phyloP scores from a whole-genome alignment of 2,329 filamentous ascomycete species.

The Pseudopithomyces maydicus region DNA sequence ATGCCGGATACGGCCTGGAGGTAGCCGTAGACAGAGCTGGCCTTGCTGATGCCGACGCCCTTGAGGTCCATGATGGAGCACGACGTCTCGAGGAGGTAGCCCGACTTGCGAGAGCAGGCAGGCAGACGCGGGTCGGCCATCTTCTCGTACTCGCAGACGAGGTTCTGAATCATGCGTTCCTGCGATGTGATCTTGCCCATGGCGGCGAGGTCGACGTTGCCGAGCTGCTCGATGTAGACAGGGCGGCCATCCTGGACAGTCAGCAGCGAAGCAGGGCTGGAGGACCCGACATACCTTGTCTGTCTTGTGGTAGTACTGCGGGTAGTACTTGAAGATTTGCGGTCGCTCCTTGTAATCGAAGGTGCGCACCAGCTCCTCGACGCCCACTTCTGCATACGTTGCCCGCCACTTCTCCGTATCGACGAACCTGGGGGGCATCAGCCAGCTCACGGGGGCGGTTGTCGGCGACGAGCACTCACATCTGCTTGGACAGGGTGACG shows the following conservation, averaged over 20 bases:
- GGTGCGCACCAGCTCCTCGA: conserved; percentile 77
- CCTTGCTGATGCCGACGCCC: conserved; percentile 83
- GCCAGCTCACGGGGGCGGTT: conserved; percentile 1
- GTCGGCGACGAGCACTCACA: conserved; percentile 65
- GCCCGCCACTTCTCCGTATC: conserved; percentile 91
- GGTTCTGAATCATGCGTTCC: conserved; percentile 94
- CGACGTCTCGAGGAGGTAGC: conserved; percentile 91
- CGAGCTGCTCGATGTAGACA: conserved; percentile 95
- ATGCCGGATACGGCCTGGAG: conserved; percentile 83
- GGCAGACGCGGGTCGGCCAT: conserved; percentile 90
- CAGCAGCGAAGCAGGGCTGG: conserved; percentile 1
- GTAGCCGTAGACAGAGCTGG: conserved; percentile 85
- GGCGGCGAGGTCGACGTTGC: conserved; percentile 85
- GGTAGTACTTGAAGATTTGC: conserved; percentile 87
- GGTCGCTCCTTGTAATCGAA: conserved; percentile 89
- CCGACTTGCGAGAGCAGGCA: conserved; percentile 90
- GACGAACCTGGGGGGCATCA: conserved; percentile 71
- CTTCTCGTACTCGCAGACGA: conserved; percentile 97
- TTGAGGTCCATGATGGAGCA: conserved; percentile 99
- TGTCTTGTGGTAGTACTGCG: conserved; percentile 98
- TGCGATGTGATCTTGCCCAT: conserved; percentile 92
- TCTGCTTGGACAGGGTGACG: conserved; percentile 79
- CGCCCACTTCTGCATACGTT: conserved; percentile 68
- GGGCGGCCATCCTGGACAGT: conserved; percentile 82
- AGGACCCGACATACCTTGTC: conserved; percentile 64